Percentiles rank a stretch among this genome's conserved stretches.
Evolutionary conservation across 106 monocot genomes (phyloP).

Genomic region (Iris macrosiphon): DNA sequence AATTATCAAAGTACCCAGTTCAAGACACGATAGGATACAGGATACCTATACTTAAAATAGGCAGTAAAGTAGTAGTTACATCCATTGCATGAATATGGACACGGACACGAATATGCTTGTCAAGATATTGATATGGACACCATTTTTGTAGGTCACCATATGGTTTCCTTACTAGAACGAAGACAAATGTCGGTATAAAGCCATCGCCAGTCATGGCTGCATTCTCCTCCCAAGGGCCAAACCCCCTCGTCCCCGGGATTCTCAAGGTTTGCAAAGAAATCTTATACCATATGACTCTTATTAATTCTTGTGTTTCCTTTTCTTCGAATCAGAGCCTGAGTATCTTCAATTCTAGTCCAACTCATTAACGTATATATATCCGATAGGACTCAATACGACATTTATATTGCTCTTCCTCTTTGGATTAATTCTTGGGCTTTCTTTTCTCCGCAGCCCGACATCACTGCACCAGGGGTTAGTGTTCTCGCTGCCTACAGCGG

Average conservation of each 20-base stretch:
- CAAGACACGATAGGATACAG: too few species aligned
- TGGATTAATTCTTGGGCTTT: not conserved
- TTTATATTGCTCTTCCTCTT: not conserved
- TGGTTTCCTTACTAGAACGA: not conserved
- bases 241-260: slow-evolving; percentile 12
- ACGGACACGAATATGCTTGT: too few species aligned
- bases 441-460: slow-evolving; percentile 17
- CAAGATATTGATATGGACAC: too few species aligned
- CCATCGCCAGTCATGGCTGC: slow-evolving; percentile 20
- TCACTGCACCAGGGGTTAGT: slow-evolving; percentile 24
- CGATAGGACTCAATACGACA: too few species aligned
- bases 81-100: too few species aligned
- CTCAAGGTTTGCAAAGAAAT: slow-evolving; percentile 13
- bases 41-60: too few species aligned
- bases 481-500: slow-evolving; percentile 16
- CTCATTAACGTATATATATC: too few species aligned
- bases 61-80: too few species aligned
- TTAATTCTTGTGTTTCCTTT: too few species aligned
- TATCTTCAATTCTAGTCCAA: too few species aligned
- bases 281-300: not conserved
- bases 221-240: slow-evolving; percentile 25
- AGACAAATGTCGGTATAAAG: not conserved
- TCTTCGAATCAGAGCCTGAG: too few species aligned
- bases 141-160: slow-evolving; percentile 12
- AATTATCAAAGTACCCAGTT: too few species aligned